These are phyloP conservation scores for Nicotiana obtusifolia DNA, from an alignment of 257 asterid genomes.

Conservation along the genomic window DNA sequence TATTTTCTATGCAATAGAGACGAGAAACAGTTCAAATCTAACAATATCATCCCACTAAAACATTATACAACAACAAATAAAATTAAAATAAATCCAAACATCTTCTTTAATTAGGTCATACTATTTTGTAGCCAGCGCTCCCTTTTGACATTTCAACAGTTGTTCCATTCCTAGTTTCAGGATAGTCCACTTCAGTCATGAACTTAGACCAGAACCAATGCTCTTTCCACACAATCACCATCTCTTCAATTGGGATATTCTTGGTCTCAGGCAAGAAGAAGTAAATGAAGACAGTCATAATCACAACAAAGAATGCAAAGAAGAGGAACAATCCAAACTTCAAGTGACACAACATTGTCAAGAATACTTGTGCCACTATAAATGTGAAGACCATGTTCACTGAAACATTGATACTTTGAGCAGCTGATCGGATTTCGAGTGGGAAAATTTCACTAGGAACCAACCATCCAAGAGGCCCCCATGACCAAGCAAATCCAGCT, in stretches of 20 bases:
- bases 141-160: slow-evolving; percentile 19
- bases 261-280: slow-evolving; percentile 78
- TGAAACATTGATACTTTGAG: slow-evolving; percentile 63
- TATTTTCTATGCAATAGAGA: neutral
- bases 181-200: slow-evolving; percentile 35
- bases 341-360: slow-evolving; percentile 65
- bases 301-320: slow-evolving; percentile 48
- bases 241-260: slow-evolving; percentile 75
- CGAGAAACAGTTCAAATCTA: slow-evolving; percentile 1
- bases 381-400: slow-evolving; percentile 81
- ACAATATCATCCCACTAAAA: neutral
- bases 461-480: slow-evolving; percentile 92
- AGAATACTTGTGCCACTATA: slow-evolving; percentile 55
- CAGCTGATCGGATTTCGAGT: slow-evolving; percentile 73
- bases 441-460: slow-evolving; percentile 90
- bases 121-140: slow-evolving; percentile 7
- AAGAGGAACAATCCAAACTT: slow-evolving; percentile 75
- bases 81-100: neutral
- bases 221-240: slow-evolving; percentile 61
- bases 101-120: slow-evolving; percentile 13
- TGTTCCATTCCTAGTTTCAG: slow-evolving; percentile 23
- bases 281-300: slow-evolving; percentile 55
- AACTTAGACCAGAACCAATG: slow-evolving; percentile 82
- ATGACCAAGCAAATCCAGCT: slow-evolving; percentile 77
- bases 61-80: neutral